phyloP scores from a whole-genome alignment of 1,284 basidiomycete genomes.

The Albatrellus sp. region DNA sequence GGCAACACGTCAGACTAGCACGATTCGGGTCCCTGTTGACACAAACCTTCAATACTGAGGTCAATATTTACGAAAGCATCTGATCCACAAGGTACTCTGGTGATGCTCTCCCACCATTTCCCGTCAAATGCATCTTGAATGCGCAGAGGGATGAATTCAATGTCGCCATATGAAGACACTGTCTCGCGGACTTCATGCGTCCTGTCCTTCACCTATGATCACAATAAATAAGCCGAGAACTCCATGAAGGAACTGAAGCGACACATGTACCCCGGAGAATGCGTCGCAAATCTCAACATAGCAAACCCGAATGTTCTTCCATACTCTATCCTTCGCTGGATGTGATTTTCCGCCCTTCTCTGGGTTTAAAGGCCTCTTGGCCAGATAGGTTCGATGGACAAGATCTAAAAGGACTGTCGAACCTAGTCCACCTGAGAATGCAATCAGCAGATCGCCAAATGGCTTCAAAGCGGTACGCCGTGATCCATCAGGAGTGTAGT shows the following conservation, averaged over 20 bases:
- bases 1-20: constrained; percentile 1
- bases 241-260: background rate
- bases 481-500: constrained; percentile 34
- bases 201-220: constrained; percentile 38
- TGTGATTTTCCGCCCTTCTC: constrained; percentile 49
- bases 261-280: constrained; percentile 40
- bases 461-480: constrained; percentile 46
- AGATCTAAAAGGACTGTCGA: constrained; percentile 64
- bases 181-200: constrained; percentile 34
- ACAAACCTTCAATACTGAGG: constrained; percentile 38
- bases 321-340: constrained; percentile 49
- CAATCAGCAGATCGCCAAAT: constrained; percentile 52
- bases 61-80: constrained; percentile 25
- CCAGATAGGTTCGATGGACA: constrained; percentile 49
- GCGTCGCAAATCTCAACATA: constrained; percentile 60
- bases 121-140: constrained; percentile 63
- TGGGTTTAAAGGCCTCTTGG: constrained; percentile 17
- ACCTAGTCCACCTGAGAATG: constrained; percentile 62
- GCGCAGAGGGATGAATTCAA: constrained; percentile 48
- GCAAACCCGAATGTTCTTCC: constrained; percentile 48
- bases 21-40: background rate
- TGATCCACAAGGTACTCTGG: constrained; percentile 13
- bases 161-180: constrained; percentile 34
- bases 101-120: constrained; percentile 48
- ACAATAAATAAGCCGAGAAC: constrained; percentile 8